Base-by-base conservation (phyloP, 2,329 filamentous ascomycete species). In the Trichoderma endophyticum region DNA sequence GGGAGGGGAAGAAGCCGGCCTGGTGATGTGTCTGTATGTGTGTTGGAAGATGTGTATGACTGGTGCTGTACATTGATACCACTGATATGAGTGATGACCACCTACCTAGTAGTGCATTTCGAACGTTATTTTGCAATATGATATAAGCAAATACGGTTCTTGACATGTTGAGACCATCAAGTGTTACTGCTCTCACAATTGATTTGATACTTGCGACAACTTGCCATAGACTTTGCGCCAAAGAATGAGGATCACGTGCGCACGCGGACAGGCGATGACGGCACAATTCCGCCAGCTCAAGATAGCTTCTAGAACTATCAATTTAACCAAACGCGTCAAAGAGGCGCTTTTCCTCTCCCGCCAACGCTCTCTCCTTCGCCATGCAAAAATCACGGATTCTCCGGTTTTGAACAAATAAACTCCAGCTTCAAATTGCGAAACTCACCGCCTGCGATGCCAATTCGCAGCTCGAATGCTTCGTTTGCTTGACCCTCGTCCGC, bases 1-100 rank as follows among this genome's bases (percentile, higher is more conserved):
- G 63, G 6, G 54, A 77, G 30, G 80, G 79, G 6, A 82, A 83
- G 76, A 79, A 79, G 73, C 73, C 80, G 15, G 74, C 74, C 12
- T 68, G 67, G 66, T 72, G 21, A 70, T 21, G 32, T 61, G 34
- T 48, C 8, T 21, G 26, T 4, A 21, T 21, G 8, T 30, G 28
- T 43, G 32, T 60, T 60, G 32, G 59, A 36, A 21, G 36, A 12
- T 26, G 12, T n/a, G 21, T 43, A 65, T 61, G 26, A 60, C n/a
- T 21, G 34, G 51, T 28, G 21, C 32, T 30, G 51, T 43, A 56
- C 30, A n/a, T 36, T 57, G 57, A 54, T 70, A 70, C 57, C 57
- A 70, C 28, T 14, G 57, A 54, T 54, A 54, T 32, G 57, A 70
- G 57, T 54, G 18, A 70, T 36, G 67, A 48, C 67, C 32, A n/a